A percentile compares a stretch with the other conserved stretches of the same genome.
Evolutionary conservation across 768 basidiomycete species (phyloP).

Genomic region (Cyclocybe aegerita): DNA sequence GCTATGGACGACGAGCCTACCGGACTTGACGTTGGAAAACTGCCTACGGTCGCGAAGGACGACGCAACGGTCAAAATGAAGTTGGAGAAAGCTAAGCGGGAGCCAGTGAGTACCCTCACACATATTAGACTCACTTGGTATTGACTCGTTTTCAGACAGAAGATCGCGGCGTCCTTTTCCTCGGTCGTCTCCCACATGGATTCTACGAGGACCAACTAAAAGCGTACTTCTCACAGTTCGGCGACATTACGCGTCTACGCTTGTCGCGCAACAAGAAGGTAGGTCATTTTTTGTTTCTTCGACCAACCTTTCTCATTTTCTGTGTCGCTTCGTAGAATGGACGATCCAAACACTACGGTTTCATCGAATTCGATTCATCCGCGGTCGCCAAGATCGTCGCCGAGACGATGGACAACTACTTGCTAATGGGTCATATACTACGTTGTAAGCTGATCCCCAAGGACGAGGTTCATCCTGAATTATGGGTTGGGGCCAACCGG

Average conservation of each 20-base stretch:
- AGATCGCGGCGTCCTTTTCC: constrained; percentile 82
- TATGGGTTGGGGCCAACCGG: constrained; percentile 97
- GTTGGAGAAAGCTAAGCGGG: constrained; percentile 57
- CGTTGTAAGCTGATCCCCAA: constrained; percentile 88
- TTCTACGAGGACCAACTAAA: constrained; percentile 96
- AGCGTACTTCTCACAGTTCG: constrained; percentile 94
- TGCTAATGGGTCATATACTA: constrained; percentile 92
- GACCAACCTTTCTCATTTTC: constrained; percentile 1
- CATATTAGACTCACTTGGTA: constrained; percentile 3
- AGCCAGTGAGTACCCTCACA: constrained; percentile 53
- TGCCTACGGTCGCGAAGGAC: constrained; percentile 89
- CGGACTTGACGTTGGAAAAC: constrained; percentile 62
- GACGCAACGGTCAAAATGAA: constrained; percentile 74
- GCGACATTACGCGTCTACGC: constrained; percentile 82
- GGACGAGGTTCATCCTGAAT: constrained; percentile 86
- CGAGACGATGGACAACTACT: constrained; percentile 99
- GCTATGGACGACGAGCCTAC: constrained; percentile 50
- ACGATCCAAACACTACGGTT: constrained; percentile 94
- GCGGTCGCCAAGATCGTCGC: constrained; percentile 93
- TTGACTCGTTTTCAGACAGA: constrained; percentile 32
- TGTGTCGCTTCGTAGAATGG: constrained; percentile 63
- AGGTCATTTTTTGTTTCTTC: neutral
- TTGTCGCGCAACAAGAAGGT: constrained; percentile 95
- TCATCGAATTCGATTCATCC: constrained; percentile 90
- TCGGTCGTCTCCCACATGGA: constrained; percentile 93